These are phyloP conservation scores for Lactarius psammicola DNA, from an alignment of 768 basidiomycete genomes.

Conservation along the genomic window DNA sequence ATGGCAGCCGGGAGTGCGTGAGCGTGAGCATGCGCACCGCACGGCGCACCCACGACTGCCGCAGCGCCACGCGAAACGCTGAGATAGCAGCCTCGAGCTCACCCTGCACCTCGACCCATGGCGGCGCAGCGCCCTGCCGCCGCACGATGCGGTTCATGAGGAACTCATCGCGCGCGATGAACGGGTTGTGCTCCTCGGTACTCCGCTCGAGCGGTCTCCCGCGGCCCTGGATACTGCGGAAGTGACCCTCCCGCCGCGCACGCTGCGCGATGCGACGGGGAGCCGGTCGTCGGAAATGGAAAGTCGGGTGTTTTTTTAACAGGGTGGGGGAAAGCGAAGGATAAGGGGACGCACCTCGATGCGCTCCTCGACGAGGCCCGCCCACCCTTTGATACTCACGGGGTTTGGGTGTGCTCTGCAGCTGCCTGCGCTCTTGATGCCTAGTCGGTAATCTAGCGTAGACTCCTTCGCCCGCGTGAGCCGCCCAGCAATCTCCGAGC, in stretches of 20 bases:
- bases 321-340: not conserved
- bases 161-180: constrained; percentile 74
- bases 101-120: constrained; percentile 82
- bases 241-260: constrained; percentile 64
- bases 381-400: constrained; percentile 70
- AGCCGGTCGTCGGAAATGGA: not conserved
- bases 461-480: constrained; percentile 65
- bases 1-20: constrained; percentile 43
- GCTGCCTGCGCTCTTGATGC: constrained; percentile 40
- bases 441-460: constrained; percentile 73
- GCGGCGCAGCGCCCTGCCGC: constrained; percentile 76
- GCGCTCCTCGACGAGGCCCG: constrained; percentile 68
- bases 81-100: constrained; percentile 64
- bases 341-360: constrained; percentile 59
- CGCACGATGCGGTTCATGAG: constrained; percentile 85
- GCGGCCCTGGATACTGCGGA: constrained; percentile 69
- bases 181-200: constrained; percentile 54
- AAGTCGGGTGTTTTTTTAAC: not conserved
- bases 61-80: constrained; percentile 63
- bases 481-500: constrained; percentile 52
- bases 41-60: constrained; percentile 72
- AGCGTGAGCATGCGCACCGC: constrained; percentile 60
- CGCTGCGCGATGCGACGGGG: constrained; percentile 43
- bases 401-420: constrained; percentile 47
- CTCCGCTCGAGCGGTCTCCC: constrained; percentile 49